Evolutionary conservation across 305 asterid species (phyloP), one percentile per base, ranked within the genome.

Genomic region (Fraxinus sp.): DNA sequence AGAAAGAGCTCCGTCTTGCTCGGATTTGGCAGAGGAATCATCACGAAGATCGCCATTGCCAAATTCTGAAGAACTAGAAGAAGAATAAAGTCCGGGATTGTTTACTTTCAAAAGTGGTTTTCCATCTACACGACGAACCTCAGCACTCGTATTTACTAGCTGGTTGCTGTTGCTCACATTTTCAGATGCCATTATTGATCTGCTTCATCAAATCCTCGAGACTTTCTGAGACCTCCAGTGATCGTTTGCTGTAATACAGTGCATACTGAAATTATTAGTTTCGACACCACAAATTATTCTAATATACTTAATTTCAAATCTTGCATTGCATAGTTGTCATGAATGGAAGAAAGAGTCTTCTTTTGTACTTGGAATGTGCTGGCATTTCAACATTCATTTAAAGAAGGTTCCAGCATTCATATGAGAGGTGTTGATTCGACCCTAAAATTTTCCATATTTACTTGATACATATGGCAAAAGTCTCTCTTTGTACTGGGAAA

Each of bases 111-210:
- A 72, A 24, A 55, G n/a, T 71, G 77, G 77, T 14, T 84, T 73
- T 20, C 46, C 18, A 66, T 86, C 86, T 30, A 46, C 87, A 3
- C 64, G 35, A 55, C 77, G 84, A 16, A 49, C 41, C 70, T 88
- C 86, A 20, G 86, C 72, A 11, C 37, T 55, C 11, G 80, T 37
- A 79, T 77, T 84, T 52, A n/a, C 84, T 5, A 46, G 82, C 59
- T 78, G 85, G 77, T 13, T 62, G 87, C 32, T 82, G 81, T 36
- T 80, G 16, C 81, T 80, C 20, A 11, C 52, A 20, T 57, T 78
- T 39, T 75, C 90, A 6, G 90, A 78, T 81, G 83, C 89, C 89
- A 89, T 86, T 43, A 16, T 71, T 84, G 59, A n/a, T 55, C 79
- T n/a, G 81, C 73, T 73, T 68, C 64, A 68, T 68, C 39, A 41